Evolutionary conservation across 2,329 filamentous ascomycete species (phyloP), one percentile per base, ranked within the genome.

Genomic region (Pezicula carpinea): DNA sequence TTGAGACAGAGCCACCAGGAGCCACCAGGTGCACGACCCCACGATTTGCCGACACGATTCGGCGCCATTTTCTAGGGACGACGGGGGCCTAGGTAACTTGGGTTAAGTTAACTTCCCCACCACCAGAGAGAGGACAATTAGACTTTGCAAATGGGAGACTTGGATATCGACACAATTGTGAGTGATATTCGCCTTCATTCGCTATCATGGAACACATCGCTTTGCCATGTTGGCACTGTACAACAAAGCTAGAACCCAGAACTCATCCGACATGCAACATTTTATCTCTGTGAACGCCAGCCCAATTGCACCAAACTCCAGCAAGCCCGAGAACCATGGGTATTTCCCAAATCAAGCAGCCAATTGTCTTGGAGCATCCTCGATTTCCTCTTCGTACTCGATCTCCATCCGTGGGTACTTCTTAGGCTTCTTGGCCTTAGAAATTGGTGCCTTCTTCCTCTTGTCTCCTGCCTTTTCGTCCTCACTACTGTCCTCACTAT

Each of bases 381-480:
- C 79, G 46, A 74, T 74, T 67, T 89, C 85, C 49, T 85, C 80
- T 68, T 90, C 86, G 64, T 88, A 86, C 69, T 92, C 86, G 66
- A 89, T 89, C 70, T 89, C 78, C 66, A 82, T 65, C 42, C 55
- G 55, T n/a, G 60, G 53, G 35, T 49, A 52, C 45, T 64, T 65
- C 26, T 72, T 71, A 59, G 75, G 76, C 69, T 81, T 80, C 59
- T 80, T 75, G 54, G 72, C 56, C 48, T 65, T 63, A 34, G 63
- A 43, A 14, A 56, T 46, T 36, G 58, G 52, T 23, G 48, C 59
- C 49, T 55, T 59, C 57, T 64, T 64, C 47, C 62, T 61, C 76
- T 76, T 82, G 67, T 59, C 82, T 67, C 71, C 81, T 26, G 72
- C 82, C 60, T 71, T 55, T 55, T 76, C 63, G 69, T 64, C 64